These are phyloP conservation scores for Ciborinia camelliae DNA, from an alignment of 2,329 filamentous ascomycete genomes.

Conservation along the genomic window DNA sequence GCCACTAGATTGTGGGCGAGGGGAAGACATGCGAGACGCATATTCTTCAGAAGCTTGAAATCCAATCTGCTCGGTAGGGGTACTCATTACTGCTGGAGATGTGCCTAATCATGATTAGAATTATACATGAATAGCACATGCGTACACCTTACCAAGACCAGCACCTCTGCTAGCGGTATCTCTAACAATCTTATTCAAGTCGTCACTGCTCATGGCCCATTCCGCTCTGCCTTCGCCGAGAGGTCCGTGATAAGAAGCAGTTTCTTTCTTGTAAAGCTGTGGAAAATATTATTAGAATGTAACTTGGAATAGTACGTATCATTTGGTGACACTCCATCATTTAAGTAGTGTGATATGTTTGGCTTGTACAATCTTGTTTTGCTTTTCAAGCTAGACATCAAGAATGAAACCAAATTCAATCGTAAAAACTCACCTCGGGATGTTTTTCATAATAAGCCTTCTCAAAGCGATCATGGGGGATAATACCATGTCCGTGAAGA, in stretches of 20 bases:
- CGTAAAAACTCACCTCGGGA: constrained; percentile 54
- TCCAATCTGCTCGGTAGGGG: constrained; percentile 86
- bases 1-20: constrained; percentile 47
- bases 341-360: neutral
- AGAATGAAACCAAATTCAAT: neutral
- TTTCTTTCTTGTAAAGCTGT: constrained; percentile 65
- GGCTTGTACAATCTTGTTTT: neutral
- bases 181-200: constrained; percentile 85
- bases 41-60: constrained; percentile 87
- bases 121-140: constrained; percentile 25
- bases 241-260: constrained; percentile 45
- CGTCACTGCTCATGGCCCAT: constrained; percentile 83
- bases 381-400: neutral
- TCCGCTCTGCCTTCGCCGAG: constrained; percentile 55
- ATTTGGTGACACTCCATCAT: neutral
- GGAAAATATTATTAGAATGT: constrained; percentile 12
- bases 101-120: constrained; percentile 52
- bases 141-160: constrained; percentile 47
- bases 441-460: constrained; percentile 92
- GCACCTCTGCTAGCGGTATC: constrained; percentile 57
- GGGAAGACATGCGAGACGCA: constrained; percentile 70
- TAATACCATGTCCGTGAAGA: constrained; percentile 80
- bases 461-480: constrained; percentile 76
- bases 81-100: constrained; percentile 60
- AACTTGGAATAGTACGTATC: neutral